These are phyloP conservation scores for Talaromyces rugulosus DNA, from an alignment of 2,329 filamentous ascomycete genomes.

Conservation along the genomic window DNA sequence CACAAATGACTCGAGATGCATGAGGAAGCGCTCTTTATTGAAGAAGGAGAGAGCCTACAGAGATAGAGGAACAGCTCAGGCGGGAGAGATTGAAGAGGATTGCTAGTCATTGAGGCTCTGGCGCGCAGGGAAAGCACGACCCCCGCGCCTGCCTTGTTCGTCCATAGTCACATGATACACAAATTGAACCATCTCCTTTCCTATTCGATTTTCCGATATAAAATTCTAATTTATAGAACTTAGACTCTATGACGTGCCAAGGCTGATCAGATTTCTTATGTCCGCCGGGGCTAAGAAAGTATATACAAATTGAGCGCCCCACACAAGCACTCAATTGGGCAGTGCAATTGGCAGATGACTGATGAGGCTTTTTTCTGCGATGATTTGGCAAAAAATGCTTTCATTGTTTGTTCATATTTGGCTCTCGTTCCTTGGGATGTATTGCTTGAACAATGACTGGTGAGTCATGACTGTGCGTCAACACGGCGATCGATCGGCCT, in stretches of 20 bases:
- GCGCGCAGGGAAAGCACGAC: not conserved
- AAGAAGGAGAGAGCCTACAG: not conserved
- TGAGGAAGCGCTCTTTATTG: too few relatives aligned
- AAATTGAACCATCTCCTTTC: not conserved
- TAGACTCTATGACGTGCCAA: not conserved
- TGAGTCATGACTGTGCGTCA: not conserved
- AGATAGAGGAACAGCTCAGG: not conserved
- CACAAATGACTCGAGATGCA: not conserved
- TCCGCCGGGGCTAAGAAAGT: not conserved
- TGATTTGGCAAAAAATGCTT: not conserved
- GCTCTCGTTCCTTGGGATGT: not conserved
- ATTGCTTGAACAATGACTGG: not conserved
- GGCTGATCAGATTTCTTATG: not conserved
- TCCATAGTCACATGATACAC: not conserved
- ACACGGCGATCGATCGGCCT: not conserved
- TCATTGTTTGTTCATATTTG: not conserved
- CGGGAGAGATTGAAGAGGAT: not conserved
- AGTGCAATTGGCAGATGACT: not conserved
- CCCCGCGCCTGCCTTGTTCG: not conserved
- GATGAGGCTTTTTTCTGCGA: not conserved
- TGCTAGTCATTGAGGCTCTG: not conserved
- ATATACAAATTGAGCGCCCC: not conserved
- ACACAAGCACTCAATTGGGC: not conserved
- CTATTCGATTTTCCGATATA: not conserved
- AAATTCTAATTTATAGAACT: not conserved